phyloP scores from a whole-genome alignment of 768 basidiomycete species.

The Boletus pseudo-olivaceus region DNA sequence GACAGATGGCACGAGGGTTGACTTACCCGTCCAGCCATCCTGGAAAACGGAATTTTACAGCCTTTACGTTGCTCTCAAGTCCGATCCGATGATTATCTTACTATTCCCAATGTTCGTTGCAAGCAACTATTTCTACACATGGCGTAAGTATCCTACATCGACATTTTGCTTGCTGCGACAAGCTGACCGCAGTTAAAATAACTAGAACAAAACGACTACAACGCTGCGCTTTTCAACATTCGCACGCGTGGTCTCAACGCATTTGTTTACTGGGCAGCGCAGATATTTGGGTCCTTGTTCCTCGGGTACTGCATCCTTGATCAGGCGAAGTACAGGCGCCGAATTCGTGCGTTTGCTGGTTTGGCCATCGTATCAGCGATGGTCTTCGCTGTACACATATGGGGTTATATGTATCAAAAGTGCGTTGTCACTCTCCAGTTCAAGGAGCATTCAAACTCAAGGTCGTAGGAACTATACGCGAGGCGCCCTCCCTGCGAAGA shows the following conservation, averaged over 20 bases:
- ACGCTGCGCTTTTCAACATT: constrained; percentile 77
- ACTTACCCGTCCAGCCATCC: constrained; percentile 59
- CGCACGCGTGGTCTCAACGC: constrained; percentile 75
- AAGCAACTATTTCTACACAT: constrained; percentile 84
- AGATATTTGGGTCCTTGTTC: constrained; percentile 69
- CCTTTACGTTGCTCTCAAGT: constrained; percentile 62
- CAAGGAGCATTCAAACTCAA: neutral
- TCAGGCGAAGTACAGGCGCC: constrained; percentile 49
- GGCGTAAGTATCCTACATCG: constrained; percentile 50
- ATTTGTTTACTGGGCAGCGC: constrained; percentile 75
- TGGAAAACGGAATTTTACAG: constrained; percentile 75
- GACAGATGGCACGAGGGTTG: constrained; percentile 69
- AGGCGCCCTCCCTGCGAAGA: constrained; percentile 42
- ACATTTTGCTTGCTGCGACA: neutral
- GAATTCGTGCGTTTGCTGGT: constrained; percentile 66
- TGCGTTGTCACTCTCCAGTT: constrained; percentile 29
- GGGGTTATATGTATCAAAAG: constrained; percentile 78
- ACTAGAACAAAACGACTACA: constrained; percentile 76
- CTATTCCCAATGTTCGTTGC: constrained; percentile 86
- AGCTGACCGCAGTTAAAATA: constrained; percentile 8
- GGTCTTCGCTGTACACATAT: constrained; percentile 68
- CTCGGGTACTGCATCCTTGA: constrained; percentile 69
- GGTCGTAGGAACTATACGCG: constrained; percentile 55
- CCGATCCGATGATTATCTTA: constrained; percentile 68
- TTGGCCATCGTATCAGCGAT: constrained; percentile 61